Evolutionary conservation across 1,284 basidiomycete species (phyloP).

Genomic region (Kalmanozyma brasiliensis): DNA sequence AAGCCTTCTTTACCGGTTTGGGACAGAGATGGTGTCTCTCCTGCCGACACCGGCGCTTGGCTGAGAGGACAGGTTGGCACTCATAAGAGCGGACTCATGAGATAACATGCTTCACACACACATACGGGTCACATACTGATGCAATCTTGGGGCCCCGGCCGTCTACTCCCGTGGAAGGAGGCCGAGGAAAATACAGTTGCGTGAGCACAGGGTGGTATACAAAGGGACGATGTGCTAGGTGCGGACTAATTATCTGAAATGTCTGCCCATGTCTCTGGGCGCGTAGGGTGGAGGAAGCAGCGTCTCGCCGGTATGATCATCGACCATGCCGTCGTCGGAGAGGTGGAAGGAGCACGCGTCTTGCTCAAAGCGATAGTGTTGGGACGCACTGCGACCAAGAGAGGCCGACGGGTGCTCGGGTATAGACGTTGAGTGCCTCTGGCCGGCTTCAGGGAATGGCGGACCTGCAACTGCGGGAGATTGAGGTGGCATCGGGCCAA

Average conservation of each 20-base stretch:
- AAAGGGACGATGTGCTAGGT: background rate
- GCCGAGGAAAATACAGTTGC: background rate
- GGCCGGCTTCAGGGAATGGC: background rate
- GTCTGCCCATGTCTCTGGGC: constrained; percentile 21
- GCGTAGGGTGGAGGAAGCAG: constrained; percentile 38
- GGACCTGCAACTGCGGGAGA: constrained; percentile 2
- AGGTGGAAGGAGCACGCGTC: constrained; percentile 34
- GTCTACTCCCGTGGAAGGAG: background rate
- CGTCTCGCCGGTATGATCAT: constrained; percentile 33
- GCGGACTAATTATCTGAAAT: constrained; percentile 21
- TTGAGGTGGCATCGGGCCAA: constrained; percentile 8
- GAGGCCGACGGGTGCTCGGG: constrained; percentile 1
- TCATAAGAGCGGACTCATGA: no score
- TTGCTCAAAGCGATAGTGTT: constrained; percentile 30
- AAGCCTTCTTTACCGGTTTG: no score
- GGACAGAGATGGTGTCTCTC: no score
- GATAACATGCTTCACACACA: no score
- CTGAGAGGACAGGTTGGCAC: no score
- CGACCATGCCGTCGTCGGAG: constrained; percentile 31
- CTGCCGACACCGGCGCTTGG: no score
- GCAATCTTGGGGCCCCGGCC: no score
- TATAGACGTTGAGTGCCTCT: background rate
- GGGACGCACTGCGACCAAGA: constrained; percentile 2
- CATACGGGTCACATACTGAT: no score
- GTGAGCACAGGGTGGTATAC: background rate